Evolutionary conservation across 306 rosid genomes (phyloP).

Genomic region (Carpinus fangiana): DNA sequence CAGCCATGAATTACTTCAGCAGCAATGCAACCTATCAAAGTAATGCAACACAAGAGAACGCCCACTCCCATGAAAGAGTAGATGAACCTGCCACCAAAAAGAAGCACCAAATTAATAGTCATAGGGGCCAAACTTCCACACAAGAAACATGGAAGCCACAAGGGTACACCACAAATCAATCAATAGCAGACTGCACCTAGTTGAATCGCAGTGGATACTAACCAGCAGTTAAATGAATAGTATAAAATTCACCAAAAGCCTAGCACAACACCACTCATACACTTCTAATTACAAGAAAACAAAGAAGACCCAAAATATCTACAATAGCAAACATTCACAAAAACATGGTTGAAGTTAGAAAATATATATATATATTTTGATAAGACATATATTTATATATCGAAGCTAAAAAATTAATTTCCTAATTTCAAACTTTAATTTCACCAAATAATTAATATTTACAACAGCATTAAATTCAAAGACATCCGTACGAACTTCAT

Average conservation of each 20-base stretch:
- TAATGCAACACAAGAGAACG: constrained; percentile 57
- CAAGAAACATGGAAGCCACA: constrained; percentile 6
- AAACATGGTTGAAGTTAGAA: neutral
- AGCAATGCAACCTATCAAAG: constrained; percentile 84
- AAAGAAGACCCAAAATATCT: neutral
- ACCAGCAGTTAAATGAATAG: constrained; percentile 9
- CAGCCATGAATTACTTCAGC: constrained; percentile 81
- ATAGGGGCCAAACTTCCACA: neutral
- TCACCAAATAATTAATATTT: neutral
- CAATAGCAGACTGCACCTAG: neutral
- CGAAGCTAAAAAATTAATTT: neutral
- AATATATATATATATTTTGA: neutral
- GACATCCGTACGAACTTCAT: constrained; percentile 2
- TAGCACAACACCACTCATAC: neutral
- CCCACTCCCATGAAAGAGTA: constrained; percentile 89
- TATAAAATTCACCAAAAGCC: neutral
- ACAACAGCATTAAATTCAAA: constrained; percentile 7
- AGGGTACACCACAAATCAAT: constrained; percentile 14
- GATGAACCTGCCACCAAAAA: constrained; percentile 73
- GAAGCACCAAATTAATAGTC: constrained; percentile 12
- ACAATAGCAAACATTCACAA: neutral
- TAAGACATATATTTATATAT: too few species aligned
- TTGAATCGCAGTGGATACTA: neutral
- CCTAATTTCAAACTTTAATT: neutral
- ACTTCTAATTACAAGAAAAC: constrained; percentile 17